Percentiles rank a stretch among this genome's conserved stretches.
These are phyloP conservation scores for Glycine latifolia DNA, from an alignment of 306 rosid species.

Conservation along the genomic window DNA sequence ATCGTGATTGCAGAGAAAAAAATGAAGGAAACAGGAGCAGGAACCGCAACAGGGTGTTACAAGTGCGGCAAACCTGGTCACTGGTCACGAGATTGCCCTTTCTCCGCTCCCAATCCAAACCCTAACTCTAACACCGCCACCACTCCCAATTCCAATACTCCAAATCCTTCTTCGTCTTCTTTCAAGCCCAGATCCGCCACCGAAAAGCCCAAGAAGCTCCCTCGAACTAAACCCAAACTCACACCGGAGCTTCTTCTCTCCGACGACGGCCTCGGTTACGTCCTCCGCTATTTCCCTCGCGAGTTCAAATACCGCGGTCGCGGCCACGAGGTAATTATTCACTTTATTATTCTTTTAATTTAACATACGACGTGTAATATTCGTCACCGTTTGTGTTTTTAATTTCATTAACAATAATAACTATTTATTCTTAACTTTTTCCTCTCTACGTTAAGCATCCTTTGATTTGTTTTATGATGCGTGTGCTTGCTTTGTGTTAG, in stretches of 20 bases:
- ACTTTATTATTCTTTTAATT: not conserved
- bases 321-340: constrained; percentile 73
- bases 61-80: constrained; percentile 98
- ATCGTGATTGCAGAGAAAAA: too few relatives aligned
- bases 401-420: too few relatives aligned
- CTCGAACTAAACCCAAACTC: constrained; percentile 79
- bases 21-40: too few relatives aligned
- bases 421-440: too few relatives aligned
- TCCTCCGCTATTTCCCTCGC: constrained; percentile 92
- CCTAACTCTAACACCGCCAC: constrained; percentile 25
- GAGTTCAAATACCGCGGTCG: constrained; percentile 85
- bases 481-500: constrained; percentile 43
- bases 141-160: constrained; percentile 46
- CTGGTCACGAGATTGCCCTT: constrained; percentile 97
- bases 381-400: too few relatives aligned
- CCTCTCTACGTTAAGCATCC: too few relatives aligned
- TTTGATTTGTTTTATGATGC: too few relatives aligned
- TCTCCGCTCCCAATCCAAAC: constrained; percentile 51
- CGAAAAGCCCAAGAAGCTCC: constrained; percentile 68
- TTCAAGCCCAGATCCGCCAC: constrained; percentile 42
- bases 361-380: too few relatives aligned
- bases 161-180: constrained; percentile 49
- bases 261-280: constrained; percentile 91
- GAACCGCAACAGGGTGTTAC: constrained; percentile 50
- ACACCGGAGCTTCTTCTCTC: constrained; percentile 87